Percentiles rank a stretch among this genome's conserved stretches.
Evolutionary conservation across 163 green algal genomes (phyloP).

Genomic region (Scenedesmus sp.): DNA sequence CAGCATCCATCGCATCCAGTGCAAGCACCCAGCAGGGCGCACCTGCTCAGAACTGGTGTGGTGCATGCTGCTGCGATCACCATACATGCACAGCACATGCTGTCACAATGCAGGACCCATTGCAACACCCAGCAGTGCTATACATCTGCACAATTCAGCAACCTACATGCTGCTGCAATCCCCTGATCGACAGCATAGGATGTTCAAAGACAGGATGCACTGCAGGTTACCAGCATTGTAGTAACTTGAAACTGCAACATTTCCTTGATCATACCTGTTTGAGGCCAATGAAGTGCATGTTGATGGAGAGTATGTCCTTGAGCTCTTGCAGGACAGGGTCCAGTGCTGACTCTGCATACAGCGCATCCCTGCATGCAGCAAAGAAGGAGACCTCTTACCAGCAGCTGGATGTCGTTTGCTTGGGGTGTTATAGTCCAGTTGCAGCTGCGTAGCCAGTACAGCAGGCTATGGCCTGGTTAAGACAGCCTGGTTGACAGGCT

Average conservation of each 20-base stretch:
- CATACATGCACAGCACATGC: neutral
- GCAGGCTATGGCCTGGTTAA: neutral
- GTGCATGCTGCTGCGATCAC: no score
- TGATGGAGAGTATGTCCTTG: neutral
- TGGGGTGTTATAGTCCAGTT: neutral
- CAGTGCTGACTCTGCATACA: constrained; percentile 16
- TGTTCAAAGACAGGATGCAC: no score
- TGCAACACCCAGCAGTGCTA: neutral
- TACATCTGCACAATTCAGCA: neutral
- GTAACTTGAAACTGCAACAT: neutral
- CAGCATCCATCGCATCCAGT: no score
- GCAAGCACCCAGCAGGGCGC: no score
- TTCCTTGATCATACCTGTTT: constrained; percentile 6
- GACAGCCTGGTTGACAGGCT: neutral
- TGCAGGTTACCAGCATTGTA: no score
- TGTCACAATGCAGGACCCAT: neutral
- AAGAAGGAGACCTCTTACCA: neutral
- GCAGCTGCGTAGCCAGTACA: neutral
- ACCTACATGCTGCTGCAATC: neutral
- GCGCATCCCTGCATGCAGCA: constrained; percentile 34
- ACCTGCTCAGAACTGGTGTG: no score
- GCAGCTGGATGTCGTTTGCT: no score
- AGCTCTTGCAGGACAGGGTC: constrained; percentile 34
- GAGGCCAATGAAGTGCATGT: constrained; percentile 39
- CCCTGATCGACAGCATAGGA: no score